Conservation (phyloP, 257 asterid species). For the Coffea eugenioides region DNA sequence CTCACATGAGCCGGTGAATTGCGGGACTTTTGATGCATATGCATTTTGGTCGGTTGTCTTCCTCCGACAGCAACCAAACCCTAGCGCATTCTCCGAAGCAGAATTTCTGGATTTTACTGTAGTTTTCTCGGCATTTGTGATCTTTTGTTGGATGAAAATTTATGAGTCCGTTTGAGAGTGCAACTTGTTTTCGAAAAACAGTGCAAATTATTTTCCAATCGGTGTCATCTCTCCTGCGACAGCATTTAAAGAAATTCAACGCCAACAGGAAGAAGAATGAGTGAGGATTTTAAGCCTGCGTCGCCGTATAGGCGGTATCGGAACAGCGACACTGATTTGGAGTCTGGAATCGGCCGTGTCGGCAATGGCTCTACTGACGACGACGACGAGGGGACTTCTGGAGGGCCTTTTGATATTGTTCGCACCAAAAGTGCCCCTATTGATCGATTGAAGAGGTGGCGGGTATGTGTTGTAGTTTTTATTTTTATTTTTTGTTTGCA, state of each 20-base stretch:
- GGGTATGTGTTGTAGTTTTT: slow-evolving; percentile 52
- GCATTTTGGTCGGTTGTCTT: slow-evolving; percentile 14
- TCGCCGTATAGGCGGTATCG: slow-evolving; percentile 67
- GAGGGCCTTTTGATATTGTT: slow-evolving; percentile 66
- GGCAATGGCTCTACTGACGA: slow-evolving; percentile 29
- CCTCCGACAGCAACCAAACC: neutral
- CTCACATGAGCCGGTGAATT: neutral
- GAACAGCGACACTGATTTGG: slow-evolving; percentile 45
- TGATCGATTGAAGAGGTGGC: slow-evolving; percentile 74
- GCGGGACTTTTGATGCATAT: neutral
- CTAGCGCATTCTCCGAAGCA: slow-evolving; percentile 5
- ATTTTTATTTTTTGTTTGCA: neutral
- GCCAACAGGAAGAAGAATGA: slow-evolving; percentile 13
- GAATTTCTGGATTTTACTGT: neutral
- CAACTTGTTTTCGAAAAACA: slow-evolving; percentile 3
- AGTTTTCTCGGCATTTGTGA: neutral
- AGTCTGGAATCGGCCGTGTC: slow-evolving; percentile 34
- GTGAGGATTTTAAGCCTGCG: slow-evolving; percentile 11
- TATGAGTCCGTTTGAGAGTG: neutral
- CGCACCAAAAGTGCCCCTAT: slow-evolving; percentile 82
- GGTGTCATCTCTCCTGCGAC: slow-evolving; percentile 85
- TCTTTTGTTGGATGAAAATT: neutral
- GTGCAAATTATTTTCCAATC: slow-evolving; percentile 4
- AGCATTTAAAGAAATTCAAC: slow-evolving; percentile 7
- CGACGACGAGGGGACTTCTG: slow-evolving; percentile 42